Evolutionary conservation across 495 filamentous ascomycete species (phyloP), one percentile per base, ranked within the genome.

Genomic region (Penicillium canescens): DNA sequence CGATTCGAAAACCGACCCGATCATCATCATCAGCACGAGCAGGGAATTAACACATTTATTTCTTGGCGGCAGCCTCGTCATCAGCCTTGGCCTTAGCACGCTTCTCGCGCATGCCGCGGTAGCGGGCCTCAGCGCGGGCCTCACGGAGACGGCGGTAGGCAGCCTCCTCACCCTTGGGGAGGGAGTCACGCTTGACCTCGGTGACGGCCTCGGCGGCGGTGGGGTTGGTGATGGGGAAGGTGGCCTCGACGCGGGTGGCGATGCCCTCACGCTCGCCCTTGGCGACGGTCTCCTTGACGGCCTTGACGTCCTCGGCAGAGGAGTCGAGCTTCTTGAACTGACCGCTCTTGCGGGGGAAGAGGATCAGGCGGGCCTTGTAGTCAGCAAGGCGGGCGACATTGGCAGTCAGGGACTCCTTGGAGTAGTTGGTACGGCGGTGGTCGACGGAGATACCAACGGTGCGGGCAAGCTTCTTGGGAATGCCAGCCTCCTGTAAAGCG

Each of bases 391-490:
- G 94, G 72, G 87, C 87, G 61, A 98, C 95, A 79, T 98, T 98
- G 80, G 81, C 82, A 70, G 89, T 79, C 63, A 97, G 90, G 55
- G 86, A 86, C 83, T 97, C 95, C 76, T 90, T 88, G 70, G 87
- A 93, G 75, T 95, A 89, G 85, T 98, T 98, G 79, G 85, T 83
- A 74, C 94, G 94, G 79, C 95, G 95, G 76, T 84, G 83, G 78
- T 98, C 94, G 78, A 98, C 92, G 57, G 90, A 74, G 80, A 98
- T 98, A 77, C 94, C 94, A 80, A 98, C 86, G 72, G 92, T 96
- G 62, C 87, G 85, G 53, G 94, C 94, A 62, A 96, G 82, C 72
- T 91, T 91, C 79, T 90, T 90, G 78, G 94, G 86, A 74, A 98
- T 96, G 69, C 89, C 90, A 69, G 94, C 94, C 77, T 90, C 94